A percentile compares a stretch with the other conserved stretches of the same genome.
Evolutionary conservation across 768 basidiomycete species (phyloP).

Genomic region (Piloderma croceum): DNA sequence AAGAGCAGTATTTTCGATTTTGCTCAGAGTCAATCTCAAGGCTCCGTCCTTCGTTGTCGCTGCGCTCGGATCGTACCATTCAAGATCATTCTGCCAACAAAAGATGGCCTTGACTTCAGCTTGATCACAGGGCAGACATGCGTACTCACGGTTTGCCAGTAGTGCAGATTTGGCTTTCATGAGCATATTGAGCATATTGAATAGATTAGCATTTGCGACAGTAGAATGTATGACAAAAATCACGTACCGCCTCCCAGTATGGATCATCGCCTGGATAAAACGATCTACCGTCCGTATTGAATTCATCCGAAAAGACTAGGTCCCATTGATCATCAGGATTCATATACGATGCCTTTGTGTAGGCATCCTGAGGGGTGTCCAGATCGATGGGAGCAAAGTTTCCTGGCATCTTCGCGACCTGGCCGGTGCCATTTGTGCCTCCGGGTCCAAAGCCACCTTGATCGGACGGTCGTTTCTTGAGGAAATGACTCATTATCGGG

Average conservation of each 20-base stretch:
- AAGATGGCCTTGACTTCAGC: no score
- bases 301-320: constrained; percentile 76
- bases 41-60: constrained; percentile 47
- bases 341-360: constrained; percentile 36
- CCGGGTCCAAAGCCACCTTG: constrained; percentile 67
- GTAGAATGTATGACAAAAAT: background rate
- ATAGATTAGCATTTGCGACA: no score
- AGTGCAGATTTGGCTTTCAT: constrained; percentile 36
- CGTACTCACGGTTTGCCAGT: constrained; percentile 35
- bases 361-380: constrained; percentile 44
- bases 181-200: no score
- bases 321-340: constrained; percentile 17
- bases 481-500: constrained; percentile 45
- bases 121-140: background rate
- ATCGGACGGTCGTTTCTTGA: constrained; percentile 32
- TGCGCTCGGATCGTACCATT: constrained; percentile 54
- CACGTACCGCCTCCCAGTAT: constrained; percentile 29
- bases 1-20: constrained; percentile 29
- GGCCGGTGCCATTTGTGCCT: constrained; percentile 46
- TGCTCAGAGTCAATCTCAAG: constrained; percentile 46
- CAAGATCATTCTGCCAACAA: constrained; percentile 33
- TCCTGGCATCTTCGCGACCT: constrained; percentile 31
- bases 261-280: constrained; percentile 53
- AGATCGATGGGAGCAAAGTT: constrained; percentile 48
- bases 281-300: constrained; percentile 57